Percentiles rank a stretch among this genome's conserved stretches.
Evolutionary conservation across 106 monocot genomes (phyloP).

Genomic region (Acorus gramineus): DNA sequence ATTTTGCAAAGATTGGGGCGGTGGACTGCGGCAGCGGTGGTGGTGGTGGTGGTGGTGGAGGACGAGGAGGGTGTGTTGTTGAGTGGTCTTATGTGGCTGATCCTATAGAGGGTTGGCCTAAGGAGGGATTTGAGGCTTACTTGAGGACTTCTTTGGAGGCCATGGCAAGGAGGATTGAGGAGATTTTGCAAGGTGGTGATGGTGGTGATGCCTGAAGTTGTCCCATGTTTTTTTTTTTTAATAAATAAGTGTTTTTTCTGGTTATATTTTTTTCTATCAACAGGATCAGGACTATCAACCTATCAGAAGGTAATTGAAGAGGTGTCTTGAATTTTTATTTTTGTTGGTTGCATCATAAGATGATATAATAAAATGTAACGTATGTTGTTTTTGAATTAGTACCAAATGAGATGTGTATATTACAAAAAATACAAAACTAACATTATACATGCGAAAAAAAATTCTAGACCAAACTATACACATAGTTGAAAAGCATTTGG

Average conservation of each 20-base stretch:
- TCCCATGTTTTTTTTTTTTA: too few relatives aligned
- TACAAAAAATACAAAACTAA: too few relatives aligned
- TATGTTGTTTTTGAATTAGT: too few relatives aligned
- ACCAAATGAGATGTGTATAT: too few relatives aligned
- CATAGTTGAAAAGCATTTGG: too few relatives aligned
- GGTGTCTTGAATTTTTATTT: neutral
- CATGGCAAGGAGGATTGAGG: conserved; percentile 25
- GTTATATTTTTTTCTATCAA: too few relatives aligned
- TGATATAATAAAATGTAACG: neutral
- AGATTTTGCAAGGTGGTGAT: neutral
- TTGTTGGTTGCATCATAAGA: neutral
- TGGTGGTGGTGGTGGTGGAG: conserved; percentile 1
- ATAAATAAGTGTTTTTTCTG: too few relatives aligned
- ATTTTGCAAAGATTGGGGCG: conserved; percentile 20
- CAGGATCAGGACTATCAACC: too few relatives aligned
- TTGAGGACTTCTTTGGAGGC: conserved; percentile 12
- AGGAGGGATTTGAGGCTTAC: conserved; percentile 13
- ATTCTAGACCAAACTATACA: too few relatives aligned
- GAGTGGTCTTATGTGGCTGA: conserved; percentile 50
- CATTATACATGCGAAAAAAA: too few relatives aligned
- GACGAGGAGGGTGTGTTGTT: conserved; percentile 14
- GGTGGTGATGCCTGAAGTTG: neutral
- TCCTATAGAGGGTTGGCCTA: conserved; percentile 30
- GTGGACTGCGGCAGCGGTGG: conserved; percentile 1
- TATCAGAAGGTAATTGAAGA: neutral